These are phyloP conservation scores for Aspergillus ochraceus DNA, from an alignment of 2,329 filamentous ascomycete species.

Conservation along the genomic window DNA sequence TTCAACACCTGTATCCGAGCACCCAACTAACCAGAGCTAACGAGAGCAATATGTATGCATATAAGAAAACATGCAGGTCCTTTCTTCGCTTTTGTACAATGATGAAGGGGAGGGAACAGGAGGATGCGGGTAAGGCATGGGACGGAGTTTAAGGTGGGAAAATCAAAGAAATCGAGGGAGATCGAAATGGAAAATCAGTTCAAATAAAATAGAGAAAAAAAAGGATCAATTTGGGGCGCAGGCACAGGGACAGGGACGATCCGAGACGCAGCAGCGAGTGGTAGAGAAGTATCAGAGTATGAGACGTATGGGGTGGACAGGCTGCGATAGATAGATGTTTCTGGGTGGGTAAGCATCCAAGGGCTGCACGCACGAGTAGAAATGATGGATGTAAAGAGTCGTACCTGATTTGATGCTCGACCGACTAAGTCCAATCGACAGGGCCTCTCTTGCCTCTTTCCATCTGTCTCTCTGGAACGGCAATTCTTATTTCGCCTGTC, in stretches of 20 bases:
- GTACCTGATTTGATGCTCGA: conserved; percentile 9
- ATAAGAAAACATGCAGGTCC: conserved; percentile 11
- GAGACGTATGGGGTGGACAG: conserved; percentile 7
- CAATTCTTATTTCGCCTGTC: conserved; percentile 1
- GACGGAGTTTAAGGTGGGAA: conserved; percentile 21
- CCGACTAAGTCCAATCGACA: conserved; percentile 7
- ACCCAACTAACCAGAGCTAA: conserved; percentile 7
- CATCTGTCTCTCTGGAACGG: background rate
- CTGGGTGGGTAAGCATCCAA: background rate
- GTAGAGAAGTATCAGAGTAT: conserved; percentile 5
- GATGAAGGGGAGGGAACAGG: conserved; percentile 8
- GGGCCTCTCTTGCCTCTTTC: background rate
- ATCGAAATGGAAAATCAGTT: conserved; percentile 10
- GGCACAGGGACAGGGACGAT: conserved; percentile 24
- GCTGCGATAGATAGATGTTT: conserved; percentile 1
- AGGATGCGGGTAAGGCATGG: conserved; percentile 30
- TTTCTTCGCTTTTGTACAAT: conserved; percentile 13
- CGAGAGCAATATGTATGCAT: conserved; percentile 13
- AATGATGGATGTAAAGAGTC: background rate
- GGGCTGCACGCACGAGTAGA: background rate
- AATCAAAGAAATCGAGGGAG: conserved; percentile 8
- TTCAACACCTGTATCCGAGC: conserved; percentile 11
- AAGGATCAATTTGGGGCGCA: conserved; percentile 18
- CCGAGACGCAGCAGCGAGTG: conserved; percentile 15
- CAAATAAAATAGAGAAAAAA: conserved; percentile 2